Evolutionary conservation across 352 stramenopile genomes (phyloP).

Genomic region (Pilasporangium apinafurcum): DNA sequence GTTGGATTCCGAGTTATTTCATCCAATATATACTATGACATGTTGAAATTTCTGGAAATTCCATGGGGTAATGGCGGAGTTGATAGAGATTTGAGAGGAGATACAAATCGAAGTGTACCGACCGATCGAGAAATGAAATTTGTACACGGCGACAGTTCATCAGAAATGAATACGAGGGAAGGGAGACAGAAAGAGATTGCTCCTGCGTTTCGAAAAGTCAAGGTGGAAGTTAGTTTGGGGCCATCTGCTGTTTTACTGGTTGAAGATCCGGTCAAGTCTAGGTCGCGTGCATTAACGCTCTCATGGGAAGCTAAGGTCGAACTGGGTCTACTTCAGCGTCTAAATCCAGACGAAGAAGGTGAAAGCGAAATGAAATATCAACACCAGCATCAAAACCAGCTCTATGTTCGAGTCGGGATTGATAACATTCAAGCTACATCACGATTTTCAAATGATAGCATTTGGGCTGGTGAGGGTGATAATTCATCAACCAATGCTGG

Average conservation of each 20-base stretch:
- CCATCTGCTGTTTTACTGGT: constrained; percentile 66
- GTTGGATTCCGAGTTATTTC: constrained; percentile 74
- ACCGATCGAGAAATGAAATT: too few relatives aligned
- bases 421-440: constrained; percentile 75
- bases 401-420: constrained; percentile 54
- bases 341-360: constrained; percentile 20
- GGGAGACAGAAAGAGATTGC: constrained; percentile 1
- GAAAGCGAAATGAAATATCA: constrained; percentile 7
- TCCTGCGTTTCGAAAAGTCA: constrained; percentile 35
- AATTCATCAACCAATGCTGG: constrained; percentile 25
- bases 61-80: constrained; percentile 14
- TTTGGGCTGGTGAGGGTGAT: constrained; percentile 31
- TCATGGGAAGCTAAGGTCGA: constrained; percentile 68
- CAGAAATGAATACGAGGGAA: neutral
- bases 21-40: constrained; percentile 78
- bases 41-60: constrained; percentile 61
- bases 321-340: constrained; percentile 51
- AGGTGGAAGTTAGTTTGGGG: constrained; percentile 53
- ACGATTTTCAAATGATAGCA: constrained; percentile 61
- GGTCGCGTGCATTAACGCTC: constrained; percentile 74
- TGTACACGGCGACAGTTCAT: too few relatives aligned
- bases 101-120: too few relatives aligned
- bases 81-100: too few relatives aligned
- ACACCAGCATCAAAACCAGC: constrained; percentile 27
- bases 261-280: constrained; percentile 58